Base-by-base conservation (phyloP, 208 protist species). In the Porcisia hertigi region DNA sequence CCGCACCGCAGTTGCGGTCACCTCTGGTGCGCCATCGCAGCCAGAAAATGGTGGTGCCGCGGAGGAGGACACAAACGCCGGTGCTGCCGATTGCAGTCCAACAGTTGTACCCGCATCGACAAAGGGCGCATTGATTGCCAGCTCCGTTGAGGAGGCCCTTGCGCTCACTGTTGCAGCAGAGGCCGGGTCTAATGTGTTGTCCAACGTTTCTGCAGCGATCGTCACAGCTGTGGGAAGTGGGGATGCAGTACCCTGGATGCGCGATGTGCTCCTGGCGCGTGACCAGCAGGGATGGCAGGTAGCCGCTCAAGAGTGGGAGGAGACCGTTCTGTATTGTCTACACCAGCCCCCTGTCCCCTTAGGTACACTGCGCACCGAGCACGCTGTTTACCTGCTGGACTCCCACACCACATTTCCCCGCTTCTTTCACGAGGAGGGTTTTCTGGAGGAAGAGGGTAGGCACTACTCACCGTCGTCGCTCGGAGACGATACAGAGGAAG, bases 331-430 rank as follows among this genome's bases (percentile, higher is more conserved):
- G 67, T 90, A 43, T 63, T 89, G 73, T 57, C 36, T 78, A 59
- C 73, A 67, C 30, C 73, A 71, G 25, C 59, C 64, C 9, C 18
- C 77, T 3, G 67, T 75, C 11, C 80, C 72, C 1, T 78, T 87
- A 49, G 81, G 84, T 12, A 20, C 71, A 4, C 60, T 79, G 34
- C 88, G 88, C 47, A 86, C 81, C 9, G 75, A 88, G 67, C 84
- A 91, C 74, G 70, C 69, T 54, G 75, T 77, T 18, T 91, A 92
- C 71, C 45, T 77, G 25, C 92, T 97, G 60, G 72, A 77, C 49
- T 84, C 87, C n/a, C 73, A 76, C 20, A 94, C 88, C 34, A 92
- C 76, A 0, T 95, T 97, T 75, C 79, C 93, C 2, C 84, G 89
- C 67, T 97, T 90, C 75, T 83, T 90, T 23, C 41, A 65, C 9